Evolutionary conservation across 2,329 filamentous ascomycete species (phyloP), one percentile per base, ranked within the genome.

Genomic region (Penicillium sp.): DNA sequence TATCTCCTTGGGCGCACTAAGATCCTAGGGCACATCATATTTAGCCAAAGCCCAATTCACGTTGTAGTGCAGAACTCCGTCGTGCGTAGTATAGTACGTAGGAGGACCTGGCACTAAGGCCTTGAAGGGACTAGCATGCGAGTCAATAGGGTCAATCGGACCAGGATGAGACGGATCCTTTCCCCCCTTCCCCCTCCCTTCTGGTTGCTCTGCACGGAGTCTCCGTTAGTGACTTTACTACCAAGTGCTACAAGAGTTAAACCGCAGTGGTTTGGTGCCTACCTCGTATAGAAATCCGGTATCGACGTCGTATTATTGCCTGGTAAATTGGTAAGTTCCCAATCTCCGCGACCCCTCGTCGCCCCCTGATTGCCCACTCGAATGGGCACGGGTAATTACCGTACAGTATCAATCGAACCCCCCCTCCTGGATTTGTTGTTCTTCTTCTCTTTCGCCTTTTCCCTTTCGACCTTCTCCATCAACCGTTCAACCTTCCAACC

Each of bases 401-500:
- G 52, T 61, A 61, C 53, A 43, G 58, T 52, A 52, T 16, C 16
- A 58, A 33, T 52, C 30, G 38, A 22, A 25, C 19, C 19, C 19
- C 53, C 62, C 58, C 52, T 59, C 52, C 55, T 55, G 38, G 56
- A 30, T 57, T 57, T 57, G 48, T 52, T 52, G 49, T 35, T 52
- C 56, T 61, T 63, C 28, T 22, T 42, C 62, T 64, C 43, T 43
- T 40, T 42, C 51, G 30, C 57, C 52, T 62, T 55, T 63, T 62
- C 57, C 57, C 57, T 62, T 56, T 58, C 56, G 40, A 57, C 55
- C 55, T 57, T 53, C 48, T 6, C 28, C 16, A 52, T 52, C 61
- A 43, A 57, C 45, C 40, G 57, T 55, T 38, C 54, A 14, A 26
- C 53, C 53, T 35, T 57, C 55, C 59, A 52, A 53, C 49, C 45